Evolutionary conservation across 1,139 yeast genomes (phyloP).

Genomic region (Williopsis jadinii): DNA sequence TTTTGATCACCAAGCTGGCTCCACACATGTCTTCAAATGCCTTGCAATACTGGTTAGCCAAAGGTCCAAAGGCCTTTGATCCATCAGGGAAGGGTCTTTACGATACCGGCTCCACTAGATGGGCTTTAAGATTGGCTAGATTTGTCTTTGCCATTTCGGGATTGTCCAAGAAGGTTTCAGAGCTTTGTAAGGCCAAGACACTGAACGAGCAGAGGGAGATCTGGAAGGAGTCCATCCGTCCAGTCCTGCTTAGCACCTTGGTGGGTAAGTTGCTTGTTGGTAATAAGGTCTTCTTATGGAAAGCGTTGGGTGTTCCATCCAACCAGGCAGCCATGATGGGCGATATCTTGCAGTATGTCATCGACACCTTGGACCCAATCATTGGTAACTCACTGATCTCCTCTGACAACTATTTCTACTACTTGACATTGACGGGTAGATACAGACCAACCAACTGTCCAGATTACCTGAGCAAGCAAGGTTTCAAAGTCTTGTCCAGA

Average conservation of each 20-base stretch:
- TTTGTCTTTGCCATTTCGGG: conserved; percentile 55
- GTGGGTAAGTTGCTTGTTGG: conserved; percentile 64
- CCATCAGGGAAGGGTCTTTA: conserved; percentile 53
- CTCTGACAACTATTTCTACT: conserved; percentile 72
- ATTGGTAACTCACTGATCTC: conserved; percentile 57
- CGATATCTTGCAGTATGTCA: conserved; percentile 62
- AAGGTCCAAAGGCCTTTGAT: conserved; percentile 52
- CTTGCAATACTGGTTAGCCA: conserved; percentile 71
- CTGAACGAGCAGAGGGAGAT: conserved; percentile 54
- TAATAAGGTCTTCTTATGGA: conserved; percentile 80
- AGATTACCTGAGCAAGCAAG: conserved; percentile 57
- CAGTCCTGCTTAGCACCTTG: conserved; percentile 63
- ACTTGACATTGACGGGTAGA: conserved; percentile 55
- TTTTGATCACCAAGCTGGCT: conserved; percentile 50
- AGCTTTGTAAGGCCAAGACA: conserved; percentile 51
- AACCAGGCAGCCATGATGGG: conserved; percentile 82
- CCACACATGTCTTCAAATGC: conserved; percentile 75
- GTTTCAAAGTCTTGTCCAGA: conserved; percentile 34
- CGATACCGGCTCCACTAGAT: conserved; percentile 79
- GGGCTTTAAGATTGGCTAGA: conserved; percentile 71
- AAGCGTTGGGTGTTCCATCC: conserved; percentile 80
- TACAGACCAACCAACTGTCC: conserved; percentile 69
- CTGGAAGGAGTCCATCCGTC: conserved; percentile 59
- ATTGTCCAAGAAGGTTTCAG: conserved; percentile 41
- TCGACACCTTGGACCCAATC: conserved; percentile 75